Conservation (phyloP, 495 filamentous ascomycete genomes). For the Jackrogersella multiformis region DNA sequence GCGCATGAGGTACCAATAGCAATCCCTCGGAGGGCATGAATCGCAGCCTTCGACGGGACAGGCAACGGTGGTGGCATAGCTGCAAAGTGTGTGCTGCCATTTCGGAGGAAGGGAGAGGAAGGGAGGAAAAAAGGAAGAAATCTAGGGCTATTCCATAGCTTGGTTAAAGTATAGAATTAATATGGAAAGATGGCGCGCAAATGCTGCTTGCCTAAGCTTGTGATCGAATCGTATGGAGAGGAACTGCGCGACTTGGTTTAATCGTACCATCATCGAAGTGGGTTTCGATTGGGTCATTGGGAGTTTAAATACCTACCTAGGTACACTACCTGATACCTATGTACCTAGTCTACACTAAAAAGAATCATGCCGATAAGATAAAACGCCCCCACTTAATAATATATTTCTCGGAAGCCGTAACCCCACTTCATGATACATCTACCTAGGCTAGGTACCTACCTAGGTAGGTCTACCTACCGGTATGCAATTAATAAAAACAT, state of each 20-base stretch:
- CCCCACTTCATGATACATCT: too few species aligned
- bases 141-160: slow-evolving; percentile 4
- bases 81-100: slow-evolving; percentile 32
- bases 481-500: neutral
- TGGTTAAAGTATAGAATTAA: neutral
- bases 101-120: too few species aligned
- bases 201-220: neutral
- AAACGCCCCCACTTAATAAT: neutral
- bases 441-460: too few species aligned
- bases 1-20: slow-evolving; percentile 63
- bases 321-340: too few species aligned
- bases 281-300: too few species aligned
- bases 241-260: neutral
- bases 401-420: neutral
- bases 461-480: too few species aligned
- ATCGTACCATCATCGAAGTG: slow-evolving; percentile 6
- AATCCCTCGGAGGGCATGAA: slow-evolving; percentile 62
- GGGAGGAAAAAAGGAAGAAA: neutral
- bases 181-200: neutral
- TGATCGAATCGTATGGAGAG: neutral
- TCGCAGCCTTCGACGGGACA: slow-evolving; percentile 63
- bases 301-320: too few species aligned
- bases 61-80: slow-evolving; percentile 57
- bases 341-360: too few species aligned
- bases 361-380: neutral